These are phyloP conservation scores for Peronospora belbahrii DNA, from an alignment of 352 stramenopile genomes.

Conservation along the genomic window DNA sequence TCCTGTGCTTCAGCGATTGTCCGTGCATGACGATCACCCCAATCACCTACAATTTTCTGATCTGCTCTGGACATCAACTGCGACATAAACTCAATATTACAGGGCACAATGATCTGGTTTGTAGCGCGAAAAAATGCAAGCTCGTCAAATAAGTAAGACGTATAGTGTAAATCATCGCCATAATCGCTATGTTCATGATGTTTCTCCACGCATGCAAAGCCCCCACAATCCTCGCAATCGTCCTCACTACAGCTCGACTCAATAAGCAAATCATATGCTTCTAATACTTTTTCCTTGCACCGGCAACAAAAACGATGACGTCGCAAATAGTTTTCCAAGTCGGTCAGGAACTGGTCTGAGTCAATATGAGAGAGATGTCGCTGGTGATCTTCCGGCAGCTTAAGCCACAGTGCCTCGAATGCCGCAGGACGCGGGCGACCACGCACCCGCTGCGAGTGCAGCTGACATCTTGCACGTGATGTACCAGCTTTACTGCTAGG, in stretches of 20 bases:
- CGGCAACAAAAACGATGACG: slow-evolving; percentile 83
- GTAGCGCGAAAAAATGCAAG: slow-evolving; percentile 74
- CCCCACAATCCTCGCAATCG: slow-evolving; percentile 79
- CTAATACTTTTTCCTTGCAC: slow-evolving; percentile 84
- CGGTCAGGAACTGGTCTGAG: slow-evolving; percentile 81
- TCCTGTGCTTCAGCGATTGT: slow-evolving; percentile 83
- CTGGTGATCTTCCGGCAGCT: slow-evolving; percentile 70
- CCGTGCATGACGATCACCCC: slow-evolving; percentile 72
- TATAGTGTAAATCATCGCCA: slow-evolving; percentile 78
- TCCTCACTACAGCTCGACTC: slow-evolving; percentile 79
- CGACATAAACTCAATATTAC: slow-evolving; percentile 80
- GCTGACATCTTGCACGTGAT: slow-evolving; percentile 49
- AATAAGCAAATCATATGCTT: slow-evolving; percentile 82
- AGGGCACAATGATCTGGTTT: slow-evolving; percentile 77
- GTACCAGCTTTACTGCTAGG: slow-evolving; percentile 23
- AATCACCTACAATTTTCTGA: slow-evolving; percentile 76
- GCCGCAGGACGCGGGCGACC: slow-evolving; percentile 60
- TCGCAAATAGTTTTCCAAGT: slow-evolving; percentile 77
- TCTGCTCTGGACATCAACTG: slow-evolving; percentile 79
- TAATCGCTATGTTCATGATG: slow-evolving; percentile 69
- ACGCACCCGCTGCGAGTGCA: slow-evolving; percentile 72
- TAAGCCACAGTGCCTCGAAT: slow-evolving; percentile 74
- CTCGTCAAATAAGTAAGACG: slow-evolving; percentile 83
- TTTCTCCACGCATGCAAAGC: slow-evolving; percentile 69
- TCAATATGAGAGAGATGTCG: slow-evolving; percentile 78